Evolutionary conservation across 129 eudicot species (phyloP).

Genomic region (Logfia minima): DNA sequence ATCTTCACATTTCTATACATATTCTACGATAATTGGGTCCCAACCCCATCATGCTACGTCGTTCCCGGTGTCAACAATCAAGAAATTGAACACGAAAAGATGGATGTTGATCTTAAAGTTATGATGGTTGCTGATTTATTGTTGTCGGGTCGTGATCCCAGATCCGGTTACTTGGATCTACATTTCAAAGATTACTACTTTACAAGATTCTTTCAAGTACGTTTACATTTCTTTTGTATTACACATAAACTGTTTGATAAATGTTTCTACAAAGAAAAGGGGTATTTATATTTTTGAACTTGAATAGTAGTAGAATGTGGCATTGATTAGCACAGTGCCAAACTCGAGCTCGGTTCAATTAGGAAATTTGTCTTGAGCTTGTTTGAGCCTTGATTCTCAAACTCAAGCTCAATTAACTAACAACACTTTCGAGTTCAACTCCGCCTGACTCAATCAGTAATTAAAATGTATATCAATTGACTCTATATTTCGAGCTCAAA

Average conservation of each 20-base stretch:
- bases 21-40: constrained; percentile 43
- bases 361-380: not conserved
- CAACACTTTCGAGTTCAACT: not conserved
- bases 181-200: constrained; percentile 51
- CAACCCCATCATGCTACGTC: constrained; percentile 47
- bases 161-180: constrained; percentile 33
- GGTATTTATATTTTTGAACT: not conserved
- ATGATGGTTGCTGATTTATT: constrained; percentile 52
- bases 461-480: not conserved
- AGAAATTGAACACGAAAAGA: not conserved
- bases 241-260: not conserved
- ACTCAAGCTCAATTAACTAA: not conserved
- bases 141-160: constrained; percentile 40
- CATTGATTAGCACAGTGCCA: not conserved
- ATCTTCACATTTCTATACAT: constrained; percentile 33
- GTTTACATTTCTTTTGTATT: not conserved
- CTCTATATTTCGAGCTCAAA: not conserved
- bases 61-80: constrained; percentile 25
- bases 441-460: too few relatives aligned
- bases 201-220: constrained; percentile 50
- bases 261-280: not conserved
- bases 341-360: not conserved
- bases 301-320: not conserved
- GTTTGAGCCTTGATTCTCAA: not conserved
- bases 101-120: constrained; percentile 42